A percentile compares a stretch with the other conserved stretches of the same genome.
These are phyloP conservation scores for Fusarium phyllophilum DNA, from an alignment of 2,329 filamentous ascomycete species.

Conservation along the genomic window DNA sequence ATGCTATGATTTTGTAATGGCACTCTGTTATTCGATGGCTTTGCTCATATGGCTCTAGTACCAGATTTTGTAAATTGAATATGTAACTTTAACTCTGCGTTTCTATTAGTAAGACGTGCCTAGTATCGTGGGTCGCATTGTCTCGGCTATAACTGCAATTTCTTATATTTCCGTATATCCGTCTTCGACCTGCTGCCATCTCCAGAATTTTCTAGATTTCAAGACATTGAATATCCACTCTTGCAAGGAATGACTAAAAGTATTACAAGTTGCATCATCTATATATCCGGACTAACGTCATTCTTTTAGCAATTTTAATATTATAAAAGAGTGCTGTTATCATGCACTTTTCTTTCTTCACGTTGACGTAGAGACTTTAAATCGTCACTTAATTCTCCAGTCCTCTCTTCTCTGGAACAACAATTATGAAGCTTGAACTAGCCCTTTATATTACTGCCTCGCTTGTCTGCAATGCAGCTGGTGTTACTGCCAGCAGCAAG, in stretches of 20 bases:
- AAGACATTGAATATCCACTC: not conserved
- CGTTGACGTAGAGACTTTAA: not conserved
- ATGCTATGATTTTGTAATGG: not conserved
- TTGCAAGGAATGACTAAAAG: not conserved
- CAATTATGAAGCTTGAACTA: not conserved
- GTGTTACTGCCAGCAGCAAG: not conserved
- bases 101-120: not conserved
- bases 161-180: not conserved
- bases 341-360: not conserved
- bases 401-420: not conserved
- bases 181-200: not conserved
- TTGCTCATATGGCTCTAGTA: too few species aligned
- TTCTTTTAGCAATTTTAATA: not conserved
- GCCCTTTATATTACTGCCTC: not conserved
- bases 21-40: too few species aligned
- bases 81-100: not conserved
- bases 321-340: not conserved
- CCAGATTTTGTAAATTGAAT: too few species aligned
- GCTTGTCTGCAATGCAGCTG: not conserved
- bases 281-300: not conserved
- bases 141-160: not conserved
- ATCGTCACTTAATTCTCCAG: not conserved
- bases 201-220: not conserved
- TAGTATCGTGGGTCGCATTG: not conserved
- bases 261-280: not conserved